Base-by-base conservation (phyloP, 1,139 yeast genomes). In the Pichia sp. region DNA sequence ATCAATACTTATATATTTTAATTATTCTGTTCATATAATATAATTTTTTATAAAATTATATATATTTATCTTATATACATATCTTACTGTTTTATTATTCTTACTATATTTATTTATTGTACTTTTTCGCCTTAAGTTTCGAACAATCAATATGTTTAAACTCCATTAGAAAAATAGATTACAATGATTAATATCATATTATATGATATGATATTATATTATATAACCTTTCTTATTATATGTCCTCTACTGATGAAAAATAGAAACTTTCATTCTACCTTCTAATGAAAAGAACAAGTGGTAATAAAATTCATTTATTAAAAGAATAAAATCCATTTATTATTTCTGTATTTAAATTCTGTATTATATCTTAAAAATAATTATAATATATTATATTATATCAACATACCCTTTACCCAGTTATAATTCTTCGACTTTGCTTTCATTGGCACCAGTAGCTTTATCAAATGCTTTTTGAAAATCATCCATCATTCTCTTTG, bases 211-310 rank as follows among this genome's bases (percentile, higher is more conserved):
- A 18, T 18, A 18, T 18, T 18, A 34, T 35, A 29, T 7, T 11
- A 2, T n/a, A 28, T 7, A 27, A 11, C 32, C 5, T 10, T 5
- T 37, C 40, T 50, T 30, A 25, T 25, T 50, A 7, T 50, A 9
- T 46, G 53, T 50, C 40, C 51, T 42, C 40, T 43, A 48, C 51
- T 50, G 53, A 50, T 48, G 49, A 50, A 47, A 50, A 41, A 42
- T 40, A 40, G 49, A 45, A 33, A 4, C 9, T 7, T 5, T 7
- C n/a, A 32, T 11, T 29, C 32, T 32, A 32, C 11, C 49, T 45
- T 51, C 29, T 43, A 50, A 50, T 48, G 51, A 50, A 43, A 45
- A 44, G 43, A 39, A 47, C 42, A 44, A 34, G 26, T 9, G 32
- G 8, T 30, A 7, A 7, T 8, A 30, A 7, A 7, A 6, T 30